These are phyloP conservation scores for Metschnikowia vanudenii DNA, from an alignment of 805 yeast genomes.

Conservation along the genomic window DNA sequence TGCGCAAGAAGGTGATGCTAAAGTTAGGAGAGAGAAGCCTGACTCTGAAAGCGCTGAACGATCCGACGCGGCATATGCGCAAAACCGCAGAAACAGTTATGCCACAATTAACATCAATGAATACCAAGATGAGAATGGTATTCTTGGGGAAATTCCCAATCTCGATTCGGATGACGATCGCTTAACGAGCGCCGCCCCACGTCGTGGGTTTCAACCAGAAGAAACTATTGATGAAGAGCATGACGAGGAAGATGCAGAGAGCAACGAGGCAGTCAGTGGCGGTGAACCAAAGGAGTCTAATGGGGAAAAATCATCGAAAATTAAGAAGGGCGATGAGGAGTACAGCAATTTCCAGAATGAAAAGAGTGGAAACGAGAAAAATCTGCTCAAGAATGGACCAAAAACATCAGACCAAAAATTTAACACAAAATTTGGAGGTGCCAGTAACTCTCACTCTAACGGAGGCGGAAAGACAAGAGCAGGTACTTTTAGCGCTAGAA, in stretches of 20 bases:
- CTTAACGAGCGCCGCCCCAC: neutral
- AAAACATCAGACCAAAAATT: neutral
- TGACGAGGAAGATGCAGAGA: conserved; percentile 7
- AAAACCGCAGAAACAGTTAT: conserved; percentile 18
- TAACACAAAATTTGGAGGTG: neutral
- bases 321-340: conserved; percentile 2
- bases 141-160: conserved; percentile 7
- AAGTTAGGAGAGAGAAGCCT: conserved; percentile 23
- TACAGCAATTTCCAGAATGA: neutral
- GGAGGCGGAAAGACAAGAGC: conserved; percentile 31
- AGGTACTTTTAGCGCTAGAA: conserved; percentile 36
- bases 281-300: conserved; percentile 1
- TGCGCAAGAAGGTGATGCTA: conserved; percentile 38
- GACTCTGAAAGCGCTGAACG: conserved; percentile 17
- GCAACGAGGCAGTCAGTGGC: conserved; percentile 2
- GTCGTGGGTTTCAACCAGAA: conserved; percentile 7
- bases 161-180: conserved; percentile 2
- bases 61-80: conserved; percentile 13
- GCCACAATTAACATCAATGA: conserved; percentile 30
- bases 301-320: neutral
- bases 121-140: conserved; percentile 34
- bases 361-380: neutral
- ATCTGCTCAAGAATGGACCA: conserved; percentile 16
- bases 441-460: neutral
- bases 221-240: conserved; percentile 16